Percentiles rank a stretch among this genome's conserved stretches.
These are phyloP conservation scores for Coemansia sp. DNA, from an alignment of 192 early-diverging fungal genomes.

Conservation along the genomic window DNA sequence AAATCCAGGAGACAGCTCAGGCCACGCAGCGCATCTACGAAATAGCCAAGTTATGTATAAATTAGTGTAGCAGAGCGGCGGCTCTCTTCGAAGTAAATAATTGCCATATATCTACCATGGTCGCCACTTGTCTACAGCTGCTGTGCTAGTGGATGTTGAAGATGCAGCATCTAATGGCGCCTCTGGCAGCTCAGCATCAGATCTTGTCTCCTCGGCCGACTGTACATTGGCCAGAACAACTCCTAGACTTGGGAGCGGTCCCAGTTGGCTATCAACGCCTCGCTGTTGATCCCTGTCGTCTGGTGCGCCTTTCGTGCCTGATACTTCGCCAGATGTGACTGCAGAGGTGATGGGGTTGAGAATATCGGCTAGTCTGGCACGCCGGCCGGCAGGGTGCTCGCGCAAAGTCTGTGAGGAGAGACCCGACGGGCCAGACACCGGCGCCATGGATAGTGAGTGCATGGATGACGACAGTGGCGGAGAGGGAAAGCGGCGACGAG, in stretches of 20 bases:
- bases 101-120: slow-evolving; percentile 31
- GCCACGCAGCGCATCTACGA: background rate
- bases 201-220: slow-evolving; percentile 10
- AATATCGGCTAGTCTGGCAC: slow-evolving; percentile 40
- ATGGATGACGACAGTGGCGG: slow-evolving; percentile 40
- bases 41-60: background rate
- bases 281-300: background rate
- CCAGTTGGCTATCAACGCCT: slow-evolving; percentile 18
- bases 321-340: background rate
- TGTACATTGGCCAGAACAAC: slow-evolving; percentile 40
- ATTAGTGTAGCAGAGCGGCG: background rate
- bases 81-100: background rate
- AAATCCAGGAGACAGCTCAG: background rate
- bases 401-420: slow-evolving; percentile 10
- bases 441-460: slow-evolving; percentile 34
- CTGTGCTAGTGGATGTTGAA: slow-evolving; percentile 7
- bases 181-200: background rate
- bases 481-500: slow-evolving; percentile 19
- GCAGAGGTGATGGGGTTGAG: slow-evolving; percentile 38
- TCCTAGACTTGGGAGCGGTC: slow-evolving; percentile 48
- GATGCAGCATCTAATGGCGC: slow-evolving; percentile 13
- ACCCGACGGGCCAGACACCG: slow-evolving; percentile 1
- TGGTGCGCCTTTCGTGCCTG: background rate
- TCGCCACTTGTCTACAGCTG: slow-evolving; percentile 49
- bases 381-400: slow-evolving; percentile 20